Percentiles rank a stretch among this genome's conserved stretches.
These are phyloP conservation scores for Prunus padus DNA, from an alignment of 306 rosid genomes.

Conservation along the genomic window DNA sequence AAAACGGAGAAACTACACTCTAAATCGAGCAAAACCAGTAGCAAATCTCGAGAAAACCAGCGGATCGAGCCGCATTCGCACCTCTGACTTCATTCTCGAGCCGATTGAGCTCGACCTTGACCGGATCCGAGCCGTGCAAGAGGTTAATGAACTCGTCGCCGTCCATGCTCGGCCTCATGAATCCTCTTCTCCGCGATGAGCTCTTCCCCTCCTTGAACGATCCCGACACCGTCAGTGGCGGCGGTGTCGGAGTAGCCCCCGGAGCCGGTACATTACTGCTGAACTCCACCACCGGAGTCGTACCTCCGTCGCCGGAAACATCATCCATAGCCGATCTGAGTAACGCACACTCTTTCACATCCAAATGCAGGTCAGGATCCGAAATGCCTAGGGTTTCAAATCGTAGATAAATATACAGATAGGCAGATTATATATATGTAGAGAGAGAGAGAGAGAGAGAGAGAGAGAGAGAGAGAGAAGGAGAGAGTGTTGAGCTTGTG, in stretches of 20 bases:
- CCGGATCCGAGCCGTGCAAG: slow-evolving; percentile 99
- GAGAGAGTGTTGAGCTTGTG: slow-evolving; percentile 24
- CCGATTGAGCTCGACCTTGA: slow-evolving; percentile 97
- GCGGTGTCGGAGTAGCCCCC: slow-evolving; percentile 34
- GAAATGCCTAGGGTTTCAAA: slow-evolving; percentile 52
- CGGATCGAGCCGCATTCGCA: slow-evolving; percentile 87
- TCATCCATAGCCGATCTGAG: slow-evolving; percentile 92
- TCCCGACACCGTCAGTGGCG: slow-evolving; percentile 72
- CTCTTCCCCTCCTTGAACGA: slow-evolving; percentile 89
- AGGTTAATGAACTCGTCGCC: slow-evolving; percentile 92
- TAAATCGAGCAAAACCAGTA: slow-evolving; percentile 32
- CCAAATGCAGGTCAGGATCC: slow-evolving; percentile 64
- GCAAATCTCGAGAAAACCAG: slow-evolving; percentile 33
- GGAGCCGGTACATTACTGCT: slow-evolving; percentile 21
- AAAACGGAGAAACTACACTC: slow-evolving; percentile 11
- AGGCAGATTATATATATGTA: background rate
- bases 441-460: slow-evolving; percentile 4
- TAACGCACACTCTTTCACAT: slow-evolving; percentile 49
- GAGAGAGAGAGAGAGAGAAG: slow-evolving; percentile 17
- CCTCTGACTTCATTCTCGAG: slow-evolving; percentile 99
- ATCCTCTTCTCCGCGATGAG: slow-evolving; percentile 73
- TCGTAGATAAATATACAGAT: slow-evolving; percentile 7
- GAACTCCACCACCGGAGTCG: slow-evolving; percentile 26
- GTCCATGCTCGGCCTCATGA: slow-evolving; percentile 83
- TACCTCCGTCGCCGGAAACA: slow-evolving; percentile 58